Base-by-base conservation (phyloP, 345 rosid genomes). In the Euphorbia pulcherrima region DNA sequence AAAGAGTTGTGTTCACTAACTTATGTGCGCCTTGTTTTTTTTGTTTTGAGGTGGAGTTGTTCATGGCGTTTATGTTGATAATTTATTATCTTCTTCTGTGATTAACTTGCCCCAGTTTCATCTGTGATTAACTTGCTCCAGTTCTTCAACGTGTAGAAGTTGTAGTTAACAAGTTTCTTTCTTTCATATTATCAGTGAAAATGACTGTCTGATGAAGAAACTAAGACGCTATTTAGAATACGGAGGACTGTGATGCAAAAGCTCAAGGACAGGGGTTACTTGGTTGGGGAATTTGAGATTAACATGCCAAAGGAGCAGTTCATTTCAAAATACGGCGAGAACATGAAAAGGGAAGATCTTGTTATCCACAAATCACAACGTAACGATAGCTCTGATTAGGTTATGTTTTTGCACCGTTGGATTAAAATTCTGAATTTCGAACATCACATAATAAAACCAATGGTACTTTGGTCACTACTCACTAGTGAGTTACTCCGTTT, bases 321-420 rank as follows among this genome's bases (percentile, higher is more conserved):
- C 60, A 44, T 82, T 12, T 73, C 81, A 6, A 90, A 85, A 67
- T 76, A 78, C n/a, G 92, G 89, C 0, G 92, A 91, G 21, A 83
- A 78, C 81, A 87, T 89, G 92, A 94, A 91, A 71, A 82, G 97
- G 64, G 99, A 94, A 70, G 93, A 91, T 79, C 95, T 85, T n/a
- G 82, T 83, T 46, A 82, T 89, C 73, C 84, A 79, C 69, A 89
- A 84, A 64, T 64, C 78, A 2, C 85, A 84, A 80, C 77, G 87
- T 27, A 83, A 72, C 8, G 82, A 86, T 67, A 73, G 74, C 76
- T 77, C 78, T 7, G 93, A 88, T 74, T 88, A 87, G 95, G 97
- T 10, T 51, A 4, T 64, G 2, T 53, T 23, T 35, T 30, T 66
- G 48, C 37, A 3, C 37, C 37, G 3, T 33, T 7, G 7, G 18